phyloP scores from a whole-genome alignment of 257 asterid genomes.

The Jasminum sambac region DNA sequence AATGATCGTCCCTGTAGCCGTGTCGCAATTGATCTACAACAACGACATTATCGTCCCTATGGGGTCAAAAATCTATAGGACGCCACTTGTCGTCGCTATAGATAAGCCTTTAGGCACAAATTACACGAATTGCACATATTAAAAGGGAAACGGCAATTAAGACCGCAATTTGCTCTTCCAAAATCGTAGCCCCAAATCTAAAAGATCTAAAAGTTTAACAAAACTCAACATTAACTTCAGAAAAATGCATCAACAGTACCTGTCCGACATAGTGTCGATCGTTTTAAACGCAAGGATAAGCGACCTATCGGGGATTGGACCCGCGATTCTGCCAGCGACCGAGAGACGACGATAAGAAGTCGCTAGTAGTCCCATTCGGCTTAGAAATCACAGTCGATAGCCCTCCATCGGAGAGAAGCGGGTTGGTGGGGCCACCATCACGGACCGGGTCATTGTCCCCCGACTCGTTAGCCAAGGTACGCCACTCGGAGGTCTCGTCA shows the following conservation, averaged over 20 bases:
- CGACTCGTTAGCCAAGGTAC: slow-evolving; percentile 65
- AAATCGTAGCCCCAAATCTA: background rate
- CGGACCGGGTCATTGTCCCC: slow-evolving; percentile 65
- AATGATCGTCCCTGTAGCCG: too few species aligned
- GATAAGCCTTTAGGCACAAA: too few species aligned
- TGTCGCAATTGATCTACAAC: too few species aligned
- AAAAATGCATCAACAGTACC: slow-evolving; percentile 28
- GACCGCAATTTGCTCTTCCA: background rate
- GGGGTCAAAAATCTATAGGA: too few species aligned
- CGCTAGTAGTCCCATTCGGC: slow-evolving; percentile 57
- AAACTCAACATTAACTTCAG: background rate
- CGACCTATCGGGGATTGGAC: slow-evolving; percentile 57
- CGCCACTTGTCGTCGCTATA: too few species aligned
- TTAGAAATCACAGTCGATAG: slow-evolving; percentile 65
- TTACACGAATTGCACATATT: background rate
- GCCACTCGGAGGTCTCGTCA: slow-evolving; percentile 73
- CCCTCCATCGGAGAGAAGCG: slow-evolving; percentile 60
- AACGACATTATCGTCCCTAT: too few species aligned
- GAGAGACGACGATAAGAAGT: slow-evolving; percentile 48
- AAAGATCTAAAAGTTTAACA: background rate
- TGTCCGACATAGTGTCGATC: slow-evolving; percentile 68
- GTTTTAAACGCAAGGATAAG: slow-evolving; percentile 60
- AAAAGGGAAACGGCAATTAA: background rate
- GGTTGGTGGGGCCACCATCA: slow-evolving; percentile 62
- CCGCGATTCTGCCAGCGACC: slow-evolving; percentile 75